phyloP scores from a whole-genome alignment of 2,329 filamentous ascomycete species.

The Colletotrichum siamense region DNA sequence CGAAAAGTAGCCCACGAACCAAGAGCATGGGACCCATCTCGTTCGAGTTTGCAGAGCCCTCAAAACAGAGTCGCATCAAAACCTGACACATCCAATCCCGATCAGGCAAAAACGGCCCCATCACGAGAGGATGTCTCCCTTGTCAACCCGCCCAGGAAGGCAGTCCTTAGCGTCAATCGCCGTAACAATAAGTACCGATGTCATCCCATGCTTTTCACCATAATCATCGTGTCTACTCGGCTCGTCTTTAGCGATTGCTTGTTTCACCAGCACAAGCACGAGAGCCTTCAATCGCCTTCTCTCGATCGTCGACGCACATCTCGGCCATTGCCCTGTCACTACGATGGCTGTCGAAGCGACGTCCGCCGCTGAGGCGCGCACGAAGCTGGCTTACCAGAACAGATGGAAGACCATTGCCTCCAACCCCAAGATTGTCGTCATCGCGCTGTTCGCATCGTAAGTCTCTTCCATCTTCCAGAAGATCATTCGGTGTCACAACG shows the following conservation, averaged over 20 bases:
- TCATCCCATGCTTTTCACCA: not conserved
- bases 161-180: constrained; percentile 11
- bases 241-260: not conserved
- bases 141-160: not conserved
- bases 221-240: not conserved
- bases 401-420: constrained; percentile 33
- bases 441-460: constrained; percentile 46
- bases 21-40: constrained; percentile 9
- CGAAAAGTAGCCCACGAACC: not conserved
- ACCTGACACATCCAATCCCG: constrained; percentile 7
- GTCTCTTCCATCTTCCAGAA: not conserved
- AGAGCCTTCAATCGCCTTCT: not conserved
- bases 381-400: constrained; percentile 16
- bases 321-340: not conserved
- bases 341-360: constrained; percentile 5
- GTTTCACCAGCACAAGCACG: not conserved
- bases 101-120: constrained; percentile 13
- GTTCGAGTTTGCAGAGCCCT: not conserved
- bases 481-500: constrained; percentile 33
- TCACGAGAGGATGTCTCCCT: not conserved
- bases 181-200: constrained; percentile 12
- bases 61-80: constrained; percentile 9
- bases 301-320: not conserved
- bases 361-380: constrained; percentile 14
- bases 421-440: constrained; percentile 43